Evolutionary conservation across 208 protist species (phyloP).

Genomic region (Phytomonas serpens): DNA sequence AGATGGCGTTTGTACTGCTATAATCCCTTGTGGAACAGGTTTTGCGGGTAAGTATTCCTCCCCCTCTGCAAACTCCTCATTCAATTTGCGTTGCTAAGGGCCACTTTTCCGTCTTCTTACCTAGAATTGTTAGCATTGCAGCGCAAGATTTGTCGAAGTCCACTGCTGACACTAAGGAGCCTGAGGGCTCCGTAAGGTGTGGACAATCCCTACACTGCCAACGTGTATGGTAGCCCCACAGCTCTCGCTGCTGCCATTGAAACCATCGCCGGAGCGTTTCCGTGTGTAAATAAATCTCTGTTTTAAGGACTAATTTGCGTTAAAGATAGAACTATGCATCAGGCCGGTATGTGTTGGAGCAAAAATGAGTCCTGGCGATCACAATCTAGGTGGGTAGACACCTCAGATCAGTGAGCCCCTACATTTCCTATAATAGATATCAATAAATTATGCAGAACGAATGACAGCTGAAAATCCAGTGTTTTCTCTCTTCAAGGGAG

Average conservation of each 20-base stretch:
- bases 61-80: neutral
- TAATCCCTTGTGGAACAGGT: neutral
- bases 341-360: conserved; percentile 29
- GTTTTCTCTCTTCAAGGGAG: neutral
- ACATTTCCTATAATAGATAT: neutral
- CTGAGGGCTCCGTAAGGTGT: neutral
- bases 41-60: neutral
- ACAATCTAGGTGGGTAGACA: conserved; percentile 52
- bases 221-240: conserved; percentile 9
- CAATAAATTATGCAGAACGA: neutral
- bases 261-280: conserved; percentile 18
- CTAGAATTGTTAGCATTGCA: neutral
- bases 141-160: neutral
- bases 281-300: conserved; percentile 38
- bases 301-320: conserved; percentile 57
- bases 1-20: neutral
- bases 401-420: conserved; percentile 42
- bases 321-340: conserved; percentile 39
- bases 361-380: conserved; percentile 54
- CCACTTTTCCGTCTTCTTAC: neutral
- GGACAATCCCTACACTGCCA: neutral
- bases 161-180: neutral
- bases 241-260: conserved; percentile 32
- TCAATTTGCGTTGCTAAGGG: neutral
- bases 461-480: neutral